These are phyloP conservation scores for Aspergillus luchuensis DNA, from an alignment of 2,329 filamentous ascomycete genomes.

Conservation along the genomic window DNA sequence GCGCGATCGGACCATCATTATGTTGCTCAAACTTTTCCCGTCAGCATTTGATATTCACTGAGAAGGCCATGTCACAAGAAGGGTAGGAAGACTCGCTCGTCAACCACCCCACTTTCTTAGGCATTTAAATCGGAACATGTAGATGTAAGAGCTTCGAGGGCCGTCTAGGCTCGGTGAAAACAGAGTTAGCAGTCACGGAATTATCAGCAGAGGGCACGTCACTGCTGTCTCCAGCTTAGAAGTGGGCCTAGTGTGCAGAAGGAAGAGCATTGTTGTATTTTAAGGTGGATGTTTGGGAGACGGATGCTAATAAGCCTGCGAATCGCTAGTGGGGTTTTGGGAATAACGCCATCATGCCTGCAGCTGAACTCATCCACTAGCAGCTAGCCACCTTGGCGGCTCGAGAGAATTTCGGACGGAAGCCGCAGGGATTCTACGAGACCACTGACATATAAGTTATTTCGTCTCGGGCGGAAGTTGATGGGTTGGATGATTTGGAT, in stretches of 20 bases:
- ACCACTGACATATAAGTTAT: neutral
- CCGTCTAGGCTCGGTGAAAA: neutral
- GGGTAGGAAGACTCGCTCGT: neutral
- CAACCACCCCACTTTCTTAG: neutral
- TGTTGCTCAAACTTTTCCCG: neutral
- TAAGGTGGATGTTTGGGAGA: neutral
- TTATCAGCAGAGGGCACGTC: neutral
- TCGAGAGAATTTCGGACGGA: neutral
- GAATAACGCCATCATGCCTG: constrained; percentile 3
- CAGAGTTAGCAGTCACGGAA: neutral
- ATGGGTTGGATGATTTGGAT: neutral
- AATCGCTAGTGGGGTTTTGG: neutral
- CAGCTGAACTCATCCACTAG: constrained; percentile 4
- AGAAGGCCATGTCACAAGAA: neutral
- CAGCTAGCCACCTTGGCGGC: neutral
- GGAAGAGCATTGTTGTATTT: neutral
- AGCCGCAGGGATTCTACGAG: neutral
- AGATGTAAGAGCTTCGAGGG: neutral
- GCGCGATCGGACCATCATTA: neutral
- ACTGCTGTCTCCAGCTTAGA: neutral
- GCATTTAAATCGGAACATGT: neutral
- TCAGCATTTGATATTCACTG: neutral
- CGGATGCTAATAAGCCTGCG: neutral
- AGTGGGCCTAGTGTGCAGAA: neutral
- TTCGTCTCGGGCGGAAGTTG: neutral